Evolutionary conservation across 352 stramenopile species (phyloP).

Genomic region (Halophytophthora polymorphica): DNA sequence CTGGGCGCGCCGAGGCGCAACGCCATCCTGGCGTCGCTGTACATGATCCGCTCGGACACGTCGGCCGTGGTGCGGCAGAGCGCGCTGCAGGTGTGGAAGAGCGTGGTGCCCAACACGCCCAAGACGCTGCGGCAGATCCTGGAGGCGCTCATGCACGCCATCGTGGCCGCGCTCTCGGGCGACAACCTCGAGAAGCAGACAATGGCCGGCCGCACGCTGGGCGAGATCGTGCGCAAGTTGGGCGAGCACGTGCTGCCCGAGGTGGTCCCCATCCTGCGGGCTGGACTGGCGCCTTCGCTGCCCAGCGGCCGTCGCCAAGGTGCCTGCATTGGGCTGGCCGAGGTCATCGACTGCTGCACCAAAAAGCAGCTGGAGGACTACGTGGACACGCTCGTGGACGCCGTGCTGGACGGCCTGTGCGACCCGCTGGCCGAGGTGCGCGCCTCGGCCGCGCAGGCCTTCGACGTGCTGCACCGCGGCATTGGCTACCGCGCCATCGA

Average conservation of each 20-base stretch:
- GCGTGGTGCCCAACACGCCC: conserved; percentile 96
- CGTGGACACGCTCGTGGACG: conserved; percentile 95
- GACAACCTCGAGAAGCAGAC: conserved; percentile 88
- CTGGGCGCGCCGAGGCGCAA: conserved; percentile 94
- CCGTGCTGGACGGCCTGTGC: conserved; percentile 97
- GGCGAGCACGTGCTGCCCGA: conserved; percentile 98
- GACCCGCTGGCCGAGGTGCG: conserved; percentile 90
- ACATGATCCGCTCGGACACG: conserved; percentile 98
- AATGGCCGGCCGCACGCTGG: conserved; percentile 92
- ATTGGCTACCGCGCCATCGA: conserved; percentile 96
- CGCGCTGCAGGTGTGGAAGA: conserved; percentile 99
- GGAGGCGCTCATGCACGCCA: conserved; percentile 93
- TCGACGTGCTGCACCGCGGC: conserved; percentile 95
- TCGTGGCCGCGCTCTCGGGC: conserved; percentile 94
- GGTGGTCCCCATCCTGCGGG: conserved; percentile 97
- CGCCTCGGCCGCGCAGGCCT: conserved; percentile 93
- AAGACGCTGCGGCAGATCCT: conserved; percentile 98
- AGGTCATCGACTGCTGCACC: conserved; percentile 97
- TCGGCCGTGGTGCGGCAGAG: conserved; percentile 95
- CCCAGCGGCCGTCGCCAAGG: conserved; percentile 84
- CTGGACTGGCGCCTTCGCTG: conserved; percentile 84
- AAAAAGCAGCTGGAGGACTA: conserved; percentile 97
- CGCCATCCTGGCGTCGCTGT: conserved; percentile 96
- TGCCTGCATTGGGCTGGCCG: conserved; percentile 97
- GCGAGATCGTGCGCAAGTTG: conserved; percentile 99